Percentiles rank a stretch among this genome's conserved stretches.
phyloP scores from a whole-genome alignment of 2,329 filamentous ascomycete genomes.

The Lasiodiplodia gonubiensis region DNA sequence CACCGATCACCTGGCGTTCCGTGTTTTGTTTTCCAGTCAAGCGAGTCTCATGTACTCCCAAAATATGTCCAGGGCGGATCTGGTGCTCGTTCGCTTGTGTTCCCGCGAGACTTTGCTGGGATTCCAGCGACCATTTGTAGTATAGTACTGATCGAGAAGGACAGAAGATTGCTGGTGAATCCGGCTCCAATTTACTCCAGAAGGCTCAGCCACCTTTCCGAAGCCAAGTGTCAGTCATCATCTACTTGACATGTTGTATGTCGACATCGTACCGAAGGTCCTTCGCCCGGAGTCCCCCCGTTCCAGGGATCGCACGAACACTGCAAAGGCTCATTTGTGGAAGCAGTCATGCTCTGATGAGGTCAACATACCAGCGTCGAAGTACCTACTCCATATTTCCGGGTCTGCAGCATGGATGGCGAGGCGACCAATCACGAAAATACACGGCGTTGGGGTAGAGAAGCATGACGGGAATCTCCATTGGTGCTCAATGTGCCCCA shows the following conservation, averaged over 20 bases:
- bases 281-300: background rate
- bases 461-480: background rate
- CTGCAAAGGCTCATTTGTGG: background rate
- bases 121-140: slow-evolving; percentile 9
- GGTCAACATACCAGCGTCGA: background rate
- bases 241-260: background rate
- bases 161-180: background rate
- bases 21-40: background rate
- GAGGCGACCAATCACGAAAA: background rate
- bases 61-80: background rate
- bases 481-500: too few species aligned
- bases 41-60: background rate
- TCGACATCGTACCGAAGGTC: background rate
- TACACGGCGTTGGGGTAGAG: background rate
- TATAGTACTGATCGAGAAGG: slow-evolving; percentile 19
- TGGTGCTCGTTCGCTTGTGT: background rate
- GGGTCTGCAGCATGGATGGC: background rate
- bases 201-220: background rate
- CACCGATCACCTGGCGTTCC: background rate
- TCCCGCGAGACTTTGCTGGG: background rate
- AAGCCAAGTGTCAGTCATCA: too few species aligned
- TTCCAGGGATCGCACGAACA: background rate
- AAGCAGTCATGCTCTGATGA: background rate
- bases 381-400: background rate
- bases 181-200: background rate